Conservation (phyloP, 768 basidiomycete genomes). For the Tylopilus subfusipes region DNA sequence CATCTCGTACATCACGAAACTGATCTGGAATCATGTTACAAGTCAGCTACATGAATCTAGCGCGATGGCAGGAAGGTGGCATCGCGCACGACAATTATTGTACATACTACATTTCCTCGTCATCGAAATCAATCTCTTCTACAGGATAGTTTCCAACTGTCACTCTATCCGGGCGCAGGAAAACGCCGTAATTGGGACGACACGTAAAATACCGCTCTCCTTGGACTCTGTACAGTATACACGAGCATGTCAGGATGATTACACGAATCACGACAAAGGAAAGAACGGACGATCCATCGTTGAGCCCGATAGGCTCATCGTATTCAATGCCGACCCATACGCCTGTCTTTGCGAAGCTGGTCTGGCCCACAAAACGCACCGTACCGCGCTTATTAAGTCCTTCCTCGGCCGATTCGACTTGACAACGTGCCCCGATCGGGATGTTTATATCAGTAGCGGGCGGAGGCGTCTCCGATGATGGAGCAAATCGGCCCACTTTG, state of each 20-base stretch:
- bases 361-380: constrained; percentile 80
- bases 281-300: constrained; percentile 82
- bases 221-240: constrained; percentile 54
- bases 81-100: neutral
- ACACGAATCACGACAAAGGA: neutral
- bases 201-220: constrained; percentile 86
- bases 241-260: neutral
- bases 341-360: constrained; percentile 63
- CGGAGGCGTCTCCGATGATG: constrained; percentile 37
- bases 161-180: constrained; percentile 82
- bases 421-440: constrained; percentile 70
- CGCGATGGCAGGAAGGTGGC: neutral
- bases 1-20: no score
- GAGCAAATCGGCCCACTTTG: constrained; percentile 87
- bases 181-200: constrained; percentile 71
- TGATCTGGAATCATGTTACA: no score
- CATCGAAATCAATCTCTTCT: constrained; percentile 71
- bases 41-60: neutral
- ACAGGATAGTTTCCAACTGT: constrained; percentile 84
- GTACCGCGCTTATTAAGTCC: constrained; percentile 77
- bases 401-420: constrained; percentile 70
- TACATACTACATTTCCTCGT: constrained; percentile 79
- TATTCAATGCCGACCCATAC: constrained; percentile 92
- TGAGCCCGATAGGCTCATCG: constrained; percentile 94
- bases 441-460: constrained; percentile 43